Percentiles rank a stretch among this genome's conserved stretches.
phyloP scores from a whole-genome alignment of 2,329 filamentous ascomycete genomes.

The Podosphaera leucotricha region DNA sequence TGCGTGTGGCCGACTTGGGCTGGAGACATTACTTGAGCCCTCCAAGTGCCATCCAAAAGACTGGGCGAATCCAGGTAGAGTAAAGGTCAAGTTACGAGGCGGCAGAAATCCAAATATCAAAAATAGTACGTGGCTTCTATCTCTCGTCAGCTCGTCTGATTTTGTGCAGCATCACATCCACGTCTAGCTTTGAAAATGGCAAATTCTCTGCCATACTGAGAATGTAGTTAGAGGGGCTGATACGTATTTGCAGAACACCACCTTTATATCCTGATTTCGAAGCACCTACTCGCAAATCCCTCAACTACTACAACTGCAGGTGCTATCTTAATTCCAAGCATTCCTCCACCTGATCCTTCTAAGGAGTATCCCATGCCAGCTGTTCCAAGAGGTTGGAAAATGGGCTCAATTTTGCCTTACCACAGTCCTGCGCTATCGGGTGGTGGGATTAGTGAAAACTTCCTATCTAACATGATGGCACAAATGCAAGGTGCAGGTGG shows the following conservation, averaged over 20 bases:
- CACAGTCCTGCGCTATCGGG: slow-evolving; percentile 78
- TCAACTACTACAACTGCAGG: slow-evolving; percentile 50
- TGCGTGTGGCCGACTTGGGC: slow-evolving; percentile 50
- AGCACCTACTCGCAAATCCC: slow-evolving; percentile 55
- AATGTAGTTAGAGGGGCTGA: not conserved
- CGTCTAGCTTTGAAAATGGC: too few species aligned
- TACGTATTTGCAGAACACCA: slow-evolving; percentile 41
- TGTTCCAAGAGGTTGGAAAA: slow-evolving; percentile 76
- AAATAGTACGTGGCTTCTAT: slow-evolving; percentile 29
- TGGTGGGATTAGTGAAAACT: slow-evolving; percentile 80
- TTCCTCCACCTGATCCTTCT: slow-evolving; percentile 34
- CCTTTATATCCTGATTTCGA: slow-evolving; percentile 57
- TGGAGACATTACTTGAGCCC: slow-evolving; percentile 64
- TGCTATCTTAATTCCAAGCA: slow-evolving; percentile 47
- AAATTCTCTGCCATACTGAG: too few species aligned
- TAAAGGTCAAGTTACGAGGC: slow-evolving; percentile 52
- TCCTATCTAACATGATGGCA: slow-evolving; percentile 91
- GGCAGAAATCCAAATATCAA: slow-evolving; percentile 31
- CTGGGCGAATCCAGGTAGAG: slow-evolving; percentile 87
- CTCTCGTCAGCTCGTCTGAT: too few species aligned
- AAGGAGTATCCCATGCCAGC: slow-evolving; percentile 49
- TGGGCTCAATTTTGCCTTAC: slow-evolving; percentile 60
- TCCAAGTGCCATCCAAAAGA: slow-evolving; percentile 87
- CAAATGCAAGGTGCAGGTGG: slow-evolving; percentile 39
- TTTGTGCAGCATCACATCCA: too few species aligned